Evolutionary conservation across 352 stramenopile species (phyloP), one percentile per base, ranked within the genome.

Genomic region (Phytophthora kernoviae): DNA sequence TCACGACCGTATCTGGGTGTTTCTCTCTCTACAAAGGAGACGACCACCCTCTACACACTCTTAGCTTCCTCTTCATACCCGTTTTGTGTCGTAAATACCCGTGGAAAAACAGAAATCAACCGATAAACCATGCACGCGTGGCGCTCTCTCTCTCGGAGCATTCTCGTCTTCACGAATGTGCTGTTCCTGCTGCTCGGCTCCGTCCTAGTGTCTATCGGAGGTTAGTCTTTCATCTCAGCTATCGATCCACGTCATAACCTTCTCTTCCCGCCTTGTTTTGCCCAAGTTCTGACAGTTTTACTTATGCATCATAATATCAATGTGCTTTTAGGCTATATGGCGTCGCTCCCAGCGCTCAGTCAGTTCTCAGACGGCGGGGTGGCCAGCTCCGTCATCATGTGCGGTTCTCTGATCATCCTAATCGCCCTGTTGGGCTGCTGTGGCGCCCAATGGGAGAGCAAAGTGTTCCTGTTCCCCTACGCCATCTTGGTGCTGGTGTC

Each of bases 151-250:
- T 88, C 80, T 48, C 77, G 85, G 27, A 88, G 83, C 54, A 81
- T 94, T 46, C 71, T 94, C 46, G 84, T 94, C 54, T 94, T 94
- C 67, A 93, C 82, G n/a, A 94, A 94, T 68, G 83, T 94, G 71
- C 77, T 94, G 42, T 94, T 94, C 74, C 67, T 94, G 49, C 65
- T 91, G 32, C 68, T 94, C n/a, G 85, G 85, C 62, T 78, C 79
- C 3, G 83, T 94, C 34, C 83, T 94, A 43, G 78, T 94, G 42
- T 85, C 76, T 12, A 85, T 94, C 37, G 85, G 85, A 62, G 83
- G 84, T 93, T 46, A 20, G 78, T 32, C 1, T 32, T 5, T 30
- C n/a, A 7, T 62, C 8, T 65, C 1, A 5, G 9, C 12, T 22
- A 8, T 24, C 11, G 46, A 42, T 49, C 56, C 37, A 59, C 52